Evolutionary conservation across 148 eudicot species (phyloP).

Genomic region (Cornus florida): DNA sequence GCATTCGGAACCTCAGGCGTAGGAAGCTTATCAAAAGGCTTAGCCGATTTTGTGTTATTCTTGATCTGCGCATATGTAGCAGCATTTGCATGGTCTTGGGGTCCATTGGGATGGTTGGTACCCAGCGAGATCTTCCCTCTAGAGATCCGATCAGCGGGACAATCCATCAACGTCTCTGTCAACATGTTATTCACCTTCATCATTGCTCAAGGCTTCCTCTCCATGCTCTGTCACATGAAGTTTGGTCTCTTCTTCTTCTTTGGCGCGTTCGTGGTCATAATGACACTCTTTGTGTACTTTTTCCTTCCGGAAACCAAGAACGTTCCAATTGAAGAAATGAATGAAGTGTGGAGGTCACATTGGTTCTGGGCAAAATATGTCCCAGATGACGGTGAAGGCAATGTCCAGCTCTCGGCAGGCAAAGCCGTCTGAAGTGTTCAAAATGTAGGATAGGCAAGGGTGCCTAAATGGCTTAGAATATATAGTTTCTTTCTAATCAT

Average conservation of each 20-base stretch:
- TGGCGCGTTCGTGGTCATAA: constrained; percentile 23
- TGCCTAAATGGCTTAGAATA: neutral
- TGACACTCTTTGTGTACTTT: constrained; percentile 26
- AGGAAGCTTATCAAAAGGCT: constrained; percentile 17
- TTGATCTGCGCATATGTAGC: constrained; percentile 32
- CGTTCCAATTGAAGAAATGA: constrained; percentile 40
- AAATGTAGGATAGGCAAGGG: neutral
- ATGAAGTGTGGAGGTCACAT: constrained; percentile 32
- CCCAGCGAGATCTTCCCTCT: constrained; percentile 42
- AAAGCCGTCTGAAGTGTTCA: neutral
- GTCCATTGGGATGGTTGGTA: constrained; percentile 45
- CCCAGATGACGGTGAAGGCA: constrained; percentile 16
- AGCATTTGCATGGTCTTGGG: constrained; percentile 44
- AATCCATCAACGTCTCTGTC: constrained; percentile 25
- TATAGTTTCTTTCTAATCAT: no score
- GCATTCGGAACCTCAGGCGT: constrained; percentile 14
- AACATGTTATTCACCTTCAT: constrained; percentile 47
- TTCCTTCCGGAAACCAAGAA: constrained; percentile 38
- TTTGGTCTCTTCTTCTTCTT: constrained; percentile 43
- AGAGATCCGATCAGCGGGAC: constrained; percentile 41
- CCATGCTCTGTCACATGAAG: constrained; percentile 35
- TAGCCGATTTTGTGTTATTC: constrained; percentile 12
- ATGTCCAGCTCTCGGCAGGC: neutral
- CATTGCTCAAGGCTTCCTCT: constrained; percentile 33
- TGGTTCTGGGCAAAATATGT: constrained; percentile 39